Evolutionary conservation across 495 filamentous ascomycete species (phyloP).

Genomic region (Talaromyces adpressus): DNA sequence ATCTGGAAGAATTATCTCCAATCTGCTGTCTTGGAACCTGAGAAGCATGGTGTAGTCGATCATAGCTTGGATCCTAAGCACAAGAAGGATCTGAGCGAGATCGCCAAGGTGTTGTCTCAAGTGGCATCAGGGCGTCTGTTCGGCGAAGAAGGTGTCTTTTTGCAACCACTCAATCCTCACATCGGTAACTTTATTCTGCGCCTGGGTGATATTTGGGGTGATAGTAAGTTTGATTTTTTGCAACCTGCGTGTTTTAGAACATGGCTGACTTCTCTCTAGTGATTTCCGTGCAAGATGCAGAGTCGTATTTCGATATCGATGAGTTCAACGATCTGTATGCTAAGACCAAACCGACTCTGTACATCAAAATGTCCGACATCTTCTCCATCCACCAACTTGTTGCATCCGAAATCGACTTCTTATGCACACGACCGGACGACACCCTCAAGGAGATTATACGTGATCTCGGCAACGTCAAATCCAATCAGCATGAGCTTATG

Average conservation of each 20-base stretch:
- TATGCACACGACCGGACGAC: slow-evolving; percentile 78
- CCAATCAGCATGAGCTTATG: slow-evolving; percentile 87
- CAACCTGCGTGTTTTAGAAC: background rate
- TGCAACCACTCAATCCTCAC: slow-evolving; percentile 89
- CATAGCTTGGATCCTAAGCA: slow-evolving; percentile 81
- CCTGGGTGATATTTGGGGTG: slow-evolving; percentile 66
- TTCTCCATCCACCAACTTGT: slow-evolving; percentile 92
- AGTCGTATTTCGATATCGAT: slow-evolving; percentile 93
- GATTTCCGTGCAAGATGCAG: slow-evolving; percentile 76
- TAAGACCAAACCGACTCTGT: slow-evolving; percentile 90
- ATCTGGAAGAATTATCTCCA: slow-evolving; percentile 92
- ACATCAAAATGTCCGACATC: slow-evolving; percentile 97
- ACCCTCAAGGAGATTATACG: slow-evolving; percentile 84
- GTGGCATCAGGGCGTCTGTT: slow-evolving; percentile 80
- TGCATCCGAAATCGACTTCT: slow-evolving; percentile 62
- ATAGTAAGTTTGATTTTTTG: slow-evolving; percentile 36
- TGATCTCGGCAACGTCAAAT: slow-evolving; percentile 91
- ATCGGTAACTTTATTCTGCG: slow-evolving; percentile 79
- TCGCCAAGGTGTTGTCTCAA: slow-evolving; percentile 85
- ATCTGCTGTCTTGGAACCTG: slow-evolving; percentile 77
- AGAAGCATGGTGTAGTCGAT: slow-evolving; percentile 84
- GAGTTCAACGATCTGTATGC: slow-evolving; percentile 97
- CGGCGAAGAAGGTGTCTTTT: slow-evolving; percentile 88
- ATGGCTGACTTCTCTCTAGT: slow-evolving; percentile 41
- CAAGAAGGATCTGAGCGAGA: slow-evolving; percentile 86